Evolutionary conservation across 371 early-diverging fungal genomes (phyloP).

Genomic region (Batkoa obscura): DNA sequence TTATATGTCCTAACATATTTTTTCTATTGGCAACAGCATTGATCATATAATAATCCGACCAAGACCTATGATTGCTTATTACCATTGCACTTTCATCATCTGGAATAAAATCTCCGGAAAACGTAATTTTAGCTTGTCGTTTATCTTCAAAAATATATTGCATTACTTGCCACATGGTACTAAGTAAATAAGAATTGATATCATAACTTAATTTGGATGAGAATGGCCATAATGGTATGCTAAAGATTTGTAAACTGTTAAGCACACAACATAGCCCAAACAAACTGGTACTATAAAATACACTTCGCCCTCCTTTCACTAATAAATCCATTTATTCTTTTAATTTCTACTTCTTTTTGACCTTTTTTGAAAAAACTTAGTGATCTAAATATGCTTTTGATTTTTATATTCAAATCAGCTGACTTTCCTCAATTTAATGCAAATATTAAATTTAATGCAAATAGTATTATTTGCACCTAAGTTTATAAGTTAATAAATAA

Average conservation of each 20-base stretch:
- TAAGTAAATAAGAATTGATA: slow-evolving; percentile 34
- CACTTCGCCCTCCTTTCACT: not conserved
- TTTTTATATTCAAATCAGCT: no score
- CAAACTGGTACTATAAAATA: not conserved
- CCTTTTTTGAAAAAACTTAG: no score
- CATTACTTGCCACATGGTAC: slow-evolving; percentile 41
- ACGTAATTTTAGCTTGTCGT: slow-evolving; percentile 35
- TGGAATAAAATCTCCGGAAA: slow-evolving; percentile 37
- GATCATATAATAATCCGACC: slow-evolving; percentile 41
- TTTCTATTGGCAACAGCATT: slow-evolving; percentile 36
- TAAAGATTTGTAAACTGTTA: slow-evolving; percentile 32
- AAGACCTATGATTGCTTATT: slow-evolving; percentile 38
- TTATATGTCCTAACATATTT: slow-evolving; percentile 40
- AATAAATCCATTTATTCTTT: no score
- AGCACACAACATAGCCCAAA: slow-evolving; percentile 9
- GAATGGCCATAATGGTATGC: slow-evolving; percentile 28
- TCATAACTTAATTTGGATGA: slow-evolving; percentile 26
- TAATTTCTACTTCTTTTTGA: no score
- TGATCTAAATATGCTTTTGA: no score
- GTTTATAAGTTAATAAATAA: no score
- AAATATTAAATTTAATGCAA: no score
- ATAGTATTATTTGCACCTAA: no score
- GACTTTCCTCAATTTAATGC: no score
- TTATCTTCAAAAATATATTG: slow-evolving; percentile 30
- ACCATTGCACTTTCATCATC: slow-evolving; percentile 34